Evolutionary conservation across 1,284 basidiomycete species (phyloP).

Genomic region (Mycena citricolor): DNA sequence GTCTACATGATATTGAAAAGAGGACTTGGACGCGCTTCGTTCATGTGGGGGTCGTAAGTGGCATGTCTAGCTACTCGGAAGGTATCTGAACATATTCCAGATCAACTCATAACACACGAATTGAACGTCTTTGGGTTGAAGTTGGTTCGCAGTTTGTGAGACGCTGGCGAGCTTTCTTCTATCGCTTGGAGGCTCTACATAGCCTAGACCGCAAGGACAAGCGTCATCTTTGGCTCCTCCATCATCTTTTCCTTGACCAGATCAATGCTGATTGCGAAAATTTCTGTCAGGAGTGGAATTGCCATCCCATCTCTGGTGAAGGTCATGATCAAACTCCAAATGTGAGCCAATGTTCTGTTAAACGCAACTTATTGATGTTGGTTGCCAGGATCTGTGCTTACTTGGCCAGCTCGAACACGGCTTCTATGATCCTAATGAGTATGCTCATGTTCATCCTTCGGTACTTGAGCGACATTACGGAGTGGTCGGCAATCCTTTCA

Average conservation of each 20-base stretch:
- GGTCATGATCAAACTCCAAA: slow-evolving; percentile 9
- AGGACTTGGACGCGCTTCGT: slow-evolving; percentile 1
- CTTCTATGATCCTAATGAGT: slow-evolving; percentile 6
- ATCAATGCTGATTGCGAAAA: slow-evolving; percentile 32
- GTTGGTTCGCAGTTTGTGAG: slow-evolving; percentile 13
- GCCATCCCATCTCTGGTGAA: slow-evolving; percentile 11
- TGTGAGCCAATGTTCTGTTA: not conserved
- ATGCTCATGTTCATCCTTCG: slow-evolving; percentile 4
- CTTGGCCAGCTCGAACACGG: slow-evolving; percentile 9
- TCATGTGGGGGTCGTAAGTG: slow-evolving; percentile 7
- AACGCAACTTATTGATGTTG: too few species aligned
- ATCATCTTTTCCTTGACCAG: slow-evolving; percentile 31
- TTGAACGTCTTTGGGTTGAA: slow-evolving; percentile 22
- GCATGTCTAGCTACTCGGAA: not conserved
- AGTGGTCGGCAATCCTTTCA: not conserved
- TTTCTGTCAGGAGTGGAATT: slow-evolving; percentile 35
- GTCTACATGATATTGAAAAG: slow-evolving; percentile 5
- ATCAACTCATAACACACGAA: slow-evolving; percentile 14
- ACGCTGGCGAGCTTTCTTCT: slow-evolving; percentile 15
- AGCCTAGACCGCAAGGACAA: slow-evolving; percentile 6
- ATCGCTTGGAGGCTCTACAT: slow-evolving; percentile 11
- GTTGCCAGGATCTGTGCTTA: slow-evolving; percentile 10
- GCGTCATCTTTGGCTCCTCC: slow-evolving; percentile 36
- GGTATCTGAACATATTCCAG: not conserved
- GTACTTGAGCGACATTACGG: slow-evolving; percentile 6